Conservation (phyloP, 306 rosid species). For the Aeschynomene evenia region DNA sequence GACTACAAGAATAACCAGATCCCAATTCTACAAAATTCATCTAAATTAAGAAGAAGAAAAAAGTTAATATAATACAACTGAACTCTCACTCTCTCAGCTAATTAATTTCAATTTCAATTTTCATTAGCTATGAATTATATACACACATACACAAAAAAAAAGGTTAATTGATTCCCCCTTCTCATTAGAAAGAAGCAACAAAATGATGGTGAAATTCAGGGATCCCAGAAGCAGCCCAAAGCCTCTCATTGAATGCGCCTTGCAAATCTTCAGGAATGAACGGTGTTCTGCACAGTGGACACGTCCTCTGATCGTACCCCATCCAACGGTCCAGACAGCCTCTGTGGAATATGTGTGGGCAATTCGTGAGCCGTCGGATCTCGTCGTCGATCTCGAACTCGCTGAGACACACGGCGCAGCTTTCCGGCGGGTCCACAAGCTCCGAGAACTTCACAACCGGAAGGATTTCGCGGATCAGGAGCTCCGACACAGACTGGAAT, state of each 20-base stretch:
- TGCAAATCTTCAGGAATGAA: constrained; percentile 62
- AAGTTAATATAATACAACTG: constrained; percentile 24
- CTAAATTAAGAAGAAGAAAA: constrained; percentile 6
- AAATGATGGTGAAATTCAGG: constrained; percentile 52
- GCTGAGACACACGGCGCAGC: constrained; percentile 78
- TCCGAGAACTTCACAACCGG: constrained; percentile 73
- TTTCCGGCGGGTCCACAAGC: constrained; percentile 66
- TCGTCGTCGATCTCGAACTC: constrained; percentile 73
- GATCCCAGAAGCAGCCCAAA: constrained; percentile 74
- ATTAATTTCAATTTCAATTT: not conserved
- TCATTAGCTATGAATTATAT: constrained; percentile 22
- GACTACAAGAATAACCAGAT: not conserved
- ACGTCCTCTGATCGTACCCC: constrained; percentile 78
- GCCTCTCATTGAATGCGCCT: constrained; percentile 46
- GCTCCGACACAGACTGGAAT: constrained; percentile 53
- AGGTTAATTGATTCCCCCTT: too few species aligned
- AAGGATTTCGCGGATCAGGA: constrained; percentile 59
- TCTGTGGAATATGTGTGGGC: constrained; percentile 73
- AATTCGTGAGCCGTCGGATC: constrained; percentile 71
- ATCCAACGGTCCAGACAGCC: constrained; percentile 95
- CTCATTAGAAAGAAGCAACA: constrained; percentile 22
- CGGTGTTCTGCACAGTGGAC: constrained; percentile 77
- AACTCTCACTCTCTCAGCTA: not conserved
- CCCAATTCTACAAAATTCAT: constrained; percentile 24
- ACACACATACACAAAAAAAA: not conserved